Base-by-base conservation (phyloP, 1,284 basidiomycete genomes). In the Apiotrichum sp. region DNA sequence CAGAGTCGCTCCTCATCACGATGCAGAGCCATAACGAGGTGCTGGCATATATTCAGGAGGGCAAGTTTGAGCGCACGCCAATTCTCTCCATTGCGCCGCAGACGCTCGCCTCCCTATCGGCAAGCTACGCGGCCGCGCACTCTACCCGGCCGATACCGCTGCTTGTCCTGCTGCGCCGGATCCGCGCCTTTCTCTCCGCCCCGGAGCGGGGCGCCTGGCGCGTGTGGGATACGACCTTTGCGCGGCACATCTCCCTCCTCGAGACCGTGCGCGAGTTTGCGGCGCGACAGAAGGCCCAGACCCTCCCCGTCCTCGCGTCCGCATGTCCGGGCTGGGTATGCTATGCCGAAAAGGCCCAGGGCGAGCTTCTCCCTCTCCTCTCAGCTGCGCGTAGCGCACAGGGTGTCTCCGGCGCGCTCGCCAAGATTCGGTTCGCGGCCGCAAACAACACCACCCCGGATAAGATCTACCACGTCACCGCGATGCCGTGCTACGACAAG, bases 401-500 rank as follows among this genome's bases (percentile, higher is more conserved):
- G 74, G 93, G 93, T 66, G 81, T 96, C 50, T 91, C 95, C 83
- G 96, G 96, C 5, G 87, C 87, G 3, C 76, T 99, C 44, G 90
- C 93, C 55, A 98, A 98, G 78, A 80, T 83, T 51, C 91, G 86
- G 86, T 82, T 91, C 72, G 87, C 80, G 3, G 71, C 71, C 48
- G 78, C 78, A 61, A 84, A 85, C 80, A 81, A 80, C 3, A 83
- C 13, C 66, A 92, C 87, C 35, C 87, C 89, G 1, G 80, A 87
- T 65, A 80, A 89, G 65, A 83, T 97, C 52, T 98, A 98, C 74
- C 96, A 99, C 68, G 89, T 98, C 59, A 84, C 91, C 0, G 91
- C 98, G 42, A 98, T 98, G 93, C 93, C 95, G 0, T 99, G 96
- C 77, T 98, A 98, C 75, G 96, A 99, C 81, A 98, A 98, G 78